phyloP scores from a whole-genome alignment of 225 moss, liverwort and hornwort species.

The Ulota crispa region DNA sequence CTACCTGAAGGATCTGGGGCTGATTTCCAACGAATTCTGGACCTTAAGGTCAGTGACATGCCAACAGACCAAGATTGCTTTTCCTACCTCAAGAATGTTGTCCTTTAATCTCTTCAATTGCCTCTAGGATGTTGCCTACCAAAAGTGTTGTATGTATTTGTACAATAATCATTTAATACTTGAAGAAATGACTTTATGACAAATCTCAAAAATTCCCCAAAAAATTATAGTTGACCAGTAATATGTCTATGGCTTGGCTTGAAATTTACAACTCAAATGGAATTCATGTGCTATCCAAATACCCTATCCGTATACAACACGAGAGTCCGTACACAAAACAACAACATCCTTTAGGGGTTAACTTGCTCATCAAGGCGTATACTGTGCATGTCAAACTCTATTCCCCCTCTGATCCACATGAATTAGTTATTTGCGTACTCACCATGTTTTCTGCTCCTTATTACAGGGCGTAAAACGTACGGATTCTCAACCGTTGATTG shows the following conservation, averaged over 20 bases:
- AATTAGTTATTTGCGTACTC: not conserved
- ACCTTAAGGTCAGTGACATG: conserved; percentile 70
- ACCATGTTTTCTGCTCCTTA: conserved; percentile 7
- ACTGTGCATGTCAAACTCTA: not conserved
- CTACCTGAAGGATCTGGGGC: conserved; percentile 90
- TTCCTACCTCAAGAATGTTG: not conserved
- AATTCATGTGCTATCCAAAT: no score
- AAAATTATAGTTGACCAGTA: no score
- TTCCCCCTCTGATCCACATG: not conserved
- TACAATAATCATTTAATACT: no score
- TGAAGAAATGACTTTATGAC: no score
- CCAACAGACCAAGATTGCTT: not conserved
- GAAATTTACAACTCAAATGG: no score
- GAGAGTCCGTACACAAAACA: no score
- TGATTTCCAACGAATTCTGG: conserved; percentile 95
- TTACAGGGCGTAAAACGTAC: conserved; percentile 84
- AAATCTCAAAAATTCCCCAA: no score
- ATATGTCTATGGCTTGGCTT: no score
- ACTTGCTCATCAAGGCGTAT: not conserved
- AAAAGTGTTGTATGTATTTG: no score
- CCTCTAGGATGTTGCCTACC: no score
- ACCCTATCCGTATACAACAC: no score
- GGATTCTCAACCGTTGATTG: conserved; percentile 94
- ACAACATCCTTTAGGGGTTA: no score
- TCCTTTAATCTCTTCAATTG: not conserved